Base-by-base conservation (phyloP, 2,329 filamentous ascomycete species). In the Hansfordia pulvinata region DNA sequence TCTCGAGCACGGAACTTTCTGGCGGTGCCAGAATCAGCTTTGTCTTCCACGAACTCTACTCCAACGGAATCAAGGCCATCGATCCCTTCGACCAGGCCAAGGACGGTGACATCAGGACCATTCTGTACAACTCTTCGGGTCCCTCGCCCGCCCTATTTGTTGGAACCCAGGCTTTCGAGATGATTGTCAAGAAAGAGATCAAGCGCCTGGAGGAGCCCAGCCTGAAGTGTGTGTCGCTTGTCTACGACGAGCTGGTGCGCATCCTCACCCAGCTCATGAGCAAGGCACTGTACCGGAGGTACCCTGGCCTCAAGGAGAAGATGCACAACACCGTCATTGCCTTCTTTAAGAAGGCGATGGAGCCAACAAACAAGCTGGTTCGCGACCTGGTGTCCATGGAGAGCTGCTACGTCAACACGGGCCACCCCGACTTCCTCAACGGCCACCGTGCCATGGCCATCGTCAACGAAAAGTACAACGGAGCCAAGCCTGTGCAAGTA, bases 311-410 rank as follows among this genome's bases (percentile, higher is more conserved):
- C 29, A 96, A 96, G 66, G 90, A 98, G 64, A 94, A 93, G 60
- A 82, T 98, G 55, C 86, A 98, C 52, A 64, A 66, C 9, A 86
- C 93, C 10, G 88, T 96, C 26, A 90, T 98, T 41, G 47, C 62
- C 8, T 98, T 98, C 58, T 96, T 94, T 67, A 96, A 96, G 61
- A 93, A 93, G 61, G 77, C 84, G 28, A 93, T 96, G 82, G 85
- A 94, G 28, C 90, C 90, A 6, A 93, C 90, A 19, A 96, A 94
- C 62, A 96, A 96, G 66, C 69, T 98, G 25, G 90, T 98, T 30
- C 76, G 62, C 44, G 90, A 98, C 49, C 67, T 98, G 20, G 88
- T 98, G 15, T 60, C 77, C 8, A 98, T 98, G 90, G 90, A 98
- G 54, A 62, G 86, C 10, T 92, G 83, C 60, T 98, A 98, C 53